Conservation (phyloP, 2,329 filamentous ascomycete species). For the Colletotrichum echinochloae region DNA sequence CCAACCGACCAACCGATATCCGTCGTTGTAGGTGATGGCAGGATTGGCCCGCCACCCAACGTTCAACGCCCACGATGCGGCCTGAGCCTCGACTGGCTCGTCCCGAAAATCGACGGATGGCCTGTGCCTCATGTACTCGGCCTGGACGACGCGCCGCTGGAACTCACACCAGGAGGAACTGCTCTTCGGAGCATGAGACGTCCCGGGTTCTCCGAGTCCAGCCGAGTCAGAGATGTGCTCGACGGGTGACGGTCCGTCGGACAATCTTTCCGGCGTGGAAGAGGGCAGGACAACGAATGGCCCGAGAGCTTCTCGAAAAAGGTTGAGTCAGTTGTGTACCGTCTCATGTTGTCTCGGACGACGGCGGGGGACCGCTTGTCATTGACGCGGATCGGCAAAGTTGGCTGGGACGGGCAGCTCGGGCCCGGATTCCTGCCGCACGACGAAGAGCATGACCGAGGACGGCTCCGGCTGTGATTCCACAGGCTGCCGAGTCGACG, state of each 20-base stretch:
- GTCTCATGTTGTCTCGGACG: conserved; percentile 15
- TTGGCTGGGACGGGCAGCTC: background rate
- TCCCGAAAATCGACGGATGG: conserved; percentile 48
- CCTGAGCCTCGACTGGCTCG: conserved; percentile 45
- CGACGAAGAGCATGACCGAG: no score
- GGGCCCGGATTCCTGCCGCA: conserved; percentile 31
- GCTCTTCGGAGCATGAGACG: conserved; percentile 38
- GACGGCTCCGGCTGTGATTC: no score
- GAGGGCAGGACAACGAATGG: conserved; percentile 45
- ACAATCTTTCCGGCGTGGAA: conserved; percentile 47
- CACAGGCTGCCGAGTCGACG: no score
- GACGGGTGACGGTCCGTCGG: conserved; percentile 45
- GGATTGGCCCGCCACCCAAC: conserved; percentile 50
- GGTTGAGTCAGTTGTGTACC: conserved; percentile 21
- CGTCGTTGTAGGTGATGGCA: conserved; percentile 49
- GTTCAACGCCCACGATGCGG: conserved; percentile 48
- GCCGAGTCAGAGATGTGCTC: conserved; percentile 43
- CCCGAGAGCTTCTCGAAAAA: conserved; percentile 43
- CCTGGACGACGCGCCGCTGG: background rate
- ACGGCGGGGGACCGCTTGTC: background rate
- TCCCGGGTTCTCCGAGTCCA: conserved; percentile 44
- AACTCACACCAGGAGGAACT: conserved; percentile 43
- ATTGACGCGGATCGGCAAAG: background rate
- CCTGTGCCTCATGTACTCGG: no score
- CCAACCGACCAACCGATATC: conserved; percentile 50